Evolutionary conservation across 306 rosid species (phyloP), one percentile per base, ranked within the genome.

Genomic region (Quercus bicolor): DNA sequence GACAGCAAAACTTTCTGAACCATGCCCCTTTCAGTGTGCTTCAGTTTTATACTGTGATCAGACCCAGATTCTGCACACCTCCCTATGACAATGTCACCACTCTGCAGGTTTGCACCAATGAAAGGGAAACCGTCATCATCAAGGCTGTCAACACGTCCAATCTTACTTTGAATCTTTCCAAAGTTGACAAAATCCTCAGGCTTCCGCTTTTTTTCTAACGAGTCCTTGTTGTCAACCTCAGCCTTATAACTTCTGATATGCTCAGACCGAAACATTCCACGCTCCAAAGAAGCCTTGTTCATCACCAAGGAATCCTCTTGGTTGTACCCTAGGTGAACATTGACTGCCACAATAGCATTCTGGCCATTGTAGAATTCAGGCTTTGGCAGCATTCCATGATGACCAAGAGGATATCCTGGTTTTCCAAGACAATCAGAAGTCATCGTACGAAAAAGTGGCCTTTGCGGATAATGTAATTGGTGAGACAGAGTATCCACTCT

Each of bases 261-360:
- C 79, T 96, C 99, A 61, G 99, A 86, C 72, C 96, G 87, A 73
- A 96, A 96, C 98, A 96, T 88, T 68, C 99, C 99, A 37, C 99
- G 98, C 91, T 96, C 97, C 88, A 96, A 56, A 45, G 99, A 96
- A 55, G 99, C 93, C 21, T 87, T 89, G 70, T 96, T 96, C 99
- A 96, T 96, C 75, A 96, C 99, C 80, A 96, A 78, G 33, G 97
- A 93, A 84, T 96, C 99, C 76, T 96, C 99, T 87, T 96, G 98
- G 84, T 96, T 96, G 86, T 88, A 96, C 34, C 99, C 99, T 6
- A 90, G 65, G 81, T 96, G 99, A 37, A 96, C 99, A 76, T 96
- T 96, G 80, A 96, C 98, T 57, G 98, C 97, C 69, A 96, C 99
- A 78, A 96, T 96, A 19, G 98, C 98, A 61, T 85, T 91, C 88